A percentile compares a stretch with the other conserved stretches of the same genome.
Conservation (phyloP, 176 grass and related monocot genomes). For the Avena sativa region DNA sequence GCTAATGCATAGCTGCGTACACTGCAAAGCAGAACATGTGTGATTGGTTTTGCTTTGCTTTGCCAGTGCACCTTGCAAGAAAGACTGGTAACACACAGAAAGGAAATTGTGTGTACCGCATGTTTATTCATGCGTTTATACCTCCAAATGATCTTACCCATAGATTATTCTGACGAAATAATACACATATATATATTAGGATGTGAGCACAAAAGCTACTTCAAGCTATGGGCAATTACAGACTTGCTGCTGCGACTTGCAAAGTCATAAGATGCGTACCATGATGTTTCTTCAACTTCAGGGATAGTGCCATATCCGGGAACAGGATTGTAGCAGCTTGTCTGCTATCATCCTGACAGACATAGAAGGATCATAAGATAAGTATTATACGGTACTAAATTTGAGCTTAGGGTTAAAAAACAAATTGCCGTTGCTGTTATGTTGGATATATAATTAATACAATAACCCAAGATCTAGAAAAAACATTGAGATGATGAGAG, state of each 20-base stretch:
- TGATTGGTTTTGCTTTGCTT: conserved; percentile 3
- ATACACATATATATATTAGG: not conserved
- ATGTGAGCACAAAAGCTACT: not conserved
- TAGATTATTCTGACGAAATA: not conserved
- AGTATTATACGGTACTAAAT: not conserved
- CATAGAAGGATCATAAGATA: not conserved
- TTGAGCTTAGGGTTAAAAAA: conserved; percentile 1
- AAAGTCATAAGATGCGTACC: conserved; percentile 54
- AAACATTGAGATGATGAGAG: conserved; percentile 20
- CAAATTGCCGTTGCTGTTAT: conserved; percentile 3
- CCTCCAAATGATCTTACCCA: not conserved
- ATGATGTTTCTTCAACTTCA: conserved; percentile 95
- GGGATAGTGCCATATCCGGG: conserved; percentile 56
- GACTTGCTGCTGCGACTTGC: not conserved
- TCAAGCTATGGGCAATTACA: not conserved
- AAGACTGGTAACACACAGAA: conserved; percentile 11
- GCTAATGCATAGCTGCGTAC: not conserved
- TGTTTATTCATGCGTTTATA: conserved; percentile 21
- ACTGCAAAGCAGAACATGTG: not conserved
- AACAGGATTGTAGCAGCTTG: conserved; percentile 80
- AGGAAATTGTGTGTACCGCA: not conserved
- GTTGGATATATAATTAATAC: conserved; percentile 9
- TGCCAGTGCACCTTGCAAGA: not conserved
- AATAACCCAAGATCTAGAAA: conserved; percentile 30
- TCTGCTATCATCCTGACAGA: conserved; percentile 89